phyloP scores from a whole-genome alignment of 2,329 filamentous ascomycete genomes.

The Alternaria burnsii region DNA sequence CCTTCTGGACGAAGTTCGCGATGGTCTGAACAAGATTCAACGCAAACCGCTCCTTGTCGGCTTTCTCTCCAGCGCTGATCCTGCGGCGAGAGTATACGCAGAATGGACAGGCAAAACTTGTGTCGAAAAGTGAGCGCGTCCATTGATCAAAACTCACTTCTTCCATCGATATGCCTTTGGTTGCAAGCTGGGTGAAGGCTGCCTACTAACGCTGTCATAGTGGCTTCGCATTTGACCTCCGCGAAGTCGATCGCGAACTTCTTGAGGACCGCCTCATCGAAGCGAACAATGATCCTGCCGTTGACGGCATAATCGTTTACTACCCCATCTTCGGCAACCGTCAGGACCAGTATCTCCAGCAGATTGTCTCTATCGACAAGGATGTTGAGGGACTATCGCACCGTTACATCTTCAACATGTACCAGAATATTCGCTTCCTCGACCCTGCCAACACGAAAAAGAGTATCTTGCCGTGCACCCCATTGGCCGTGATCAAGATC shows the following conservation, averaged over 20 bases:
- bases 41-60: constrained; percentile 83
- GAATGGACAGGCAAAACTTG: constrained; percentile 98
- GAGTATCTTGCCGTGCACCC: constrained; percentile 93
- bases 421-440: constrained; percentile 95
- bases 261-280: constrained; percentile 88
- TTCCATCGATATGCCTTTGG: neutral
- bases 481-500: constrained; percentile 95
- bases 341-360: constrained; percentile 95
- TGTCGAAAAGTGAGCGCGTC: constrained; percentile 80
- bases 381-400: constrained; percentile 96
- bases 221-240: constrained; percentile 89
- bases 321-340: constrained; percentile 94
- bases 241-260: constrained; percentile 82
- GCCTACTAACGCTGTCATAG: constrained; percentile 55
- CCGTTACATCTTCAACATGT: constrained; percentile 98
- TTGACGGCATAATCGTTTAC: constrained; percentile 96
- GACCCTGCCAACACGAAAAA: constrained; percentile 84
- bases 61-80: constrained; percentile 91
- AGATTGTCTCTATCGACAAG: constrained; percentile 87
- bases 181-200: neutral
- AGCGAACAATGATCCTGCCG: constrained; percentile 78
- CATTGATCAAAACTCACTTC: neutral
- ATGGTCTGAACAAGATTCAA: constrained; percentile 75
- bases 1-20: constrained; percentile 78
- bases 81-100: constrained; percentile 90